Base-by-base conservation (phyloP, 2,329 filamentous ascomycete species). In the Myrmaecium sp. region DNA sequence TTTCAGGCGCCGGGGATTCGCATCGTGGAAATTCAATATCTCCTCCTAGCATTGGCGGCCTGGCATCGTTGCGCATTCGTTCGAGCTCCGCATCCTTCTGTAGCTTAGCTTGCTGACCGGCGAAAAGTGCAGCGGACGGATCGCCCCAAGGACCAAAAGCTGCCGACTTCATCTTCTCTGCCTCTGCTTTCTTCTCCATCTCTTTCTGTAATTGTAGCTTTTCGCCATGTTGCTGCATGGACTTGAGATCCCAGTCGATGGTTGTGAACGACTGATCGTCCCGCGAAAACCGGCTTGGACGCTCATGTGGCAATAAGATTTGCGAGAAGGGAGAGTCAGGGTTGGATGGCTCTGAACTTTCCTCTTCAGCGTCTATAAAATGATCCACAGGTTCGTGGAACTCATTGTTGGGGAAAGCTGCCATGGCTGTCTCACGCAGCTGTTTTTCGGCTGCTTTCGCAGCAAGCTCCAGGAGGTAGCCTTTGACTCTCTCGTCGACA, bases 31-130 rank as follows among this genome's bases (percentile, higher is more conserved):
- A 92, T 14, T 64, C 60, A 29, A 95, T 66, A 37, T 92, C 78
- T 30, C 62, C 57, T 30, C 86, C 86, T 7, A 93, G 68, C 83
- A 95, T 91, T 6, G 86, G 86, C 21, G 86, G 86, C 21, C 63
- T 66, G 14, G 64, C 64, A 22, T 60, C 58, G 33, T 71, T 72
- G 13, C 62, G 62, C 56, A 70, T 66, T 14, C 60, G 58, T 33
- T 62, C 55, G 20, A 69, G 36, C 31, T 60, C 57, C 12, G 36
- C 39, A 29, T 60, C 53, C 21, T 43, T 47, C 9, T 14, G 22
- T 13, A 22, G 30, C 8, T n/a, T n/a, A n/a, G 26, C 30, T 20
- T 26, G 21, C 26, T 51, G 37, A 31, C 36, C 42, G 31, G 39
- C 36, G 4, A 43, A 33, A 23, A 42, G 36, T 6, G 30, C 36